Conservation (phyloP, 129 eudicot species). For the Ambrosia trifida region DNA sequence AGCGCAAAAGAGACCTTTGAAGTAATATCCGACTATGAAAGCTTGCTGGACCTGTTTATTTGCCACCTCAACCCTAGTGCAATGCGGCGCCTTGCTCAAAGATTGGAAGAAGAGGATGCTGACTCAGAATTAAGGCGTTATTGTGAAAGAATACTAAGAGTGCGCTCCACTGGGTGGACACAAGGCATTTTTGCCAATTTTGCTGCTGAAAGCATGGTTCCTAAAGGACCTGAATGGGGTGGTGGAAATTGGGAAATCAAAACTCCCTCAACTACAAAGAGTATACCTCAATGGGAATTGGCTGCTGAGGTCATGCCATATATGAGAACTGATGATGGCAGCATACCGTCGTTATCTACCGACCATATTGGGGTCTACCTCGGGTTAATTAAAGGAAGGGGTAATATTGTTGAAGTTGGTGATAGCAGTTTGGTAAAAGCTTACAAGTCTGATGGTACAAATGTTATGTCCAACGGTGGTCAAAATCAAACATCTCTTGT, state of each 20-base stretch:
- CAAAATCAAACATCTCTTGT: slow-evolving; percentile 40
- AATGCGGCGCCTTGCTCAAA: slow-evolving; percentile 96
- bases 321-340: slow-evolving; percentile 95
- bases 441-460: slow-evolving; percentile 49
- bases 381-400: slow-evolving; percentile 88
- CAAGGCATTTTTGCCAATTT: slow-evolving; percentile 98
- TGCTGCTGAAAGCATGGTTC: slow-evolving; percentile 99
- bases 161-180: slow-evolving; percentile 97
- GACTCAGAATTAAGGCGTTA: slow-evolving; percentile 86
- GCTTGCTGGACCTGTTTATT: slow-evolving; percentile 88
- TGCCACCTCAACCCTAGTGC: slow-evolving; percentile 99
- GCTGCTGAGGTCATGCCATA: slow-evolving; percentile 99
- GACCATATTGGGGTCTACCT: slow-evolving; percentile 96
- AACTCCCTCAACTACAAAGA: slow-evolving; percentile 77
- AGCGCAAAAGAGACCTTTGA: slow-evolving; percentile 98
- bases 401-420: slow-evolving; percentile 78
- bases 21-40: slow-evolving; percentile 85
- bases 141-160: slow-evolving; percentile 88
- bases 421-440: slow-evolving; percentile 91
- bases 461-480: slow-evolving; percentile 48
- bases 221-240: slow-evolving; percentile 99
- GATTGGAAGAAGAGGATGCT: slow-evolving; percentile 81
- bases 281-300: slow-evolving; percentile 91
- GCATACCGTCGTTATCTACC: slow-evolving; percentile 83
- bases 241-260: slow-evolving; percentile 99